Evolutionary conservation across 805 yeast genomes (phyloP), one percentile per base, ranked within the genome.

Genomic region (Candida anglica): DNA sequence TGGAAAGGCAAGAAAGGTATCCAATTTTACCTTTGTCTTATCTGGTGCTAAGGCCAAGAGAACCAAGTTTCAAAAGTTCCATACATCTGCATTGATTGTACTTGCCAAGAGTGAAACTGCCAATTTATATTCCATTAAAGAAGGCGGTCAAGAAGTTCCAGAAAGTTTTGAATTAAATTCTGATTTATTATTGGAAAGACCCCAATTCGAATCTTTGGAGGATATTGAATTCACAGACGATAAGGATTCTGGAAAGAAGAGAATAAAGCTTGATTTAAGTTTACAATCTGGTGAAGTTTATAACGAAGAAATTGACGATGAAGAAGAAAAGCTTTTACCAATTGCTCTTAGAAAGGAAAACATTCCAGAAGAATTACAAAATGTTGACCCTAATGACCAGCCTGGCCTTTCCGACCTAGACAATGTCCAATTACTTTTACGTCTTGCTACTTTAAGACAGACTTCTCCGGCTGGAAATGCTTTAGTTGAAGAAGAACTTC

Each of bases 11-110:
- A 72, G 76, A 28, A 69, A 72, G 10, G 51, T 81, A 8, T 77
- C 88, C 0, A 72, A 76, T 1, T 68, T 87, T 30, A 63, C 73
- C 32, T 73, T 81, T 43, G 73, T 81, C 0, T 60, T 91, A 29
- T 84, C 97, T 1, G 98, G 98, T 44, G 85, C 93, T 36, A 79
- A 79, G 46, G 96, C 96, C 7, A 82, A 79, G 52, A 71, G 93
- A 51, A 91, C 98, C 3, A 85, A 85, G 55, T 86, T 66, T 54
- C 98, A 91, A 60, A 70, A 71, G 30, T 70, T 66, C 21, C 76
- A 80, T n/a, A 74, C 81, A 17, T 74, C 96, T 0, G 77, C 86
- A 25, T 71, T 91, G 39, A 73, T 89, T 11, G 75, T 87, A 17
- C 59, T 91, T 15, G 98, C 98, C 1, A 72, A 75, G 36, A 67